These are phyloP conservation scores for Cyberlindnera lachancei DNA, from an alignment of 805 yeast species.

Conservation along the genomic window DNA sequence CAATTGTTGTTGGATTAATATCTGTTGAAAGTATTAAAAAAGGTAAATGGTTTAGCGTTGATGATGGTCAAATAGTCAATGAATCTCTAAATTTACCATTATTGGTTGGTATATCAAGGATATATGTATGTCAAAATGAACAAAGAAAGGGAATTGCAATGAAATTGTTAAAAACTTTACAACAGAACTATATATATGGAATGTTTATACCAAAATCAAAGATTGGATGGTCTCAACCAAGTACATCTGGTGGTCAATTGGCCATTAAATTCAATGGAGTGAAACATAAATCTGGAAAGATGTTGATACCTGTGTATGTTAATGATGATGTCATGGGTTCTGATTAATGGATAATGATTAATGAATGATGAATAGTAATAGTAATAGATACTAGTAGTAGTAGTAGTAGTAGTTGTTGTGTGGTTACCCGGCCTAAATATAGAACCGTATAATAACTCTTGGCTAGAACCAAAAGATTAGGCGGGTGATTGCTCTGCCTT, in stretches of 20 bases:
- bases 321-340: neutral
- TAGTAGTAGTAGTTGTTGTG: neutral
- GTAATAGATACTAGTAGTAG: neutral
- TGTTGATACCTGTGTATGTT: constrained; percentile 43
- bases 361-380: neutral
- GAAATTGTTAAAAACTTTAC: constrained; percentile 36
- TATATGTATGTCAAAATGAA: constrained; percentile 36
- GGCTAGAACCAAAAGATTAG: too few relatives aligned
- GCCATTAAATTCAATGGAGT: constrained; percentile 52
- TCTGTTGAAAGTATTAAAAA: constrained; percentile 40
- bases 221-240: constrained; percentile 70
- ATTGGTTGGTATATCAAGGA: constrained; percentile 41
- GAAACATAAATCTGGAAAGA: constrained; percentile 43
- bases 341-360: neutral
- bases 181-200: constrained; percentile 42
- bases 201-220: constrained; percentile 31
- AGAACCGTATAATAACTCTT: too few relatives aligned
- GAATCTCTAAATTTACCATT: constrained; percentile 31
- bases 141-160: constrained; percentile 46
- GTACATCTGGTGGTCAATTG: constrained; percentile 52
- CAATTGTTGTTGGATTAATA: constrained; percentile 47
- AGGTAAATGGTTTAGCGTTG: constrained; percentile 55
- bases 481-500: too few relatives aligned
- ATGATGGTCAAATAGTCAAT: constrained; percentile 43
- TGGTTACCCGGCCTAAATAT: too few relatives aligned